A percentile compares a stretch with the other conserved stretches of the same genome.
phyloP scores from a whole-genome alignment of 306 rosid genomes.

The Vigna reflexopilosa region DNA sequence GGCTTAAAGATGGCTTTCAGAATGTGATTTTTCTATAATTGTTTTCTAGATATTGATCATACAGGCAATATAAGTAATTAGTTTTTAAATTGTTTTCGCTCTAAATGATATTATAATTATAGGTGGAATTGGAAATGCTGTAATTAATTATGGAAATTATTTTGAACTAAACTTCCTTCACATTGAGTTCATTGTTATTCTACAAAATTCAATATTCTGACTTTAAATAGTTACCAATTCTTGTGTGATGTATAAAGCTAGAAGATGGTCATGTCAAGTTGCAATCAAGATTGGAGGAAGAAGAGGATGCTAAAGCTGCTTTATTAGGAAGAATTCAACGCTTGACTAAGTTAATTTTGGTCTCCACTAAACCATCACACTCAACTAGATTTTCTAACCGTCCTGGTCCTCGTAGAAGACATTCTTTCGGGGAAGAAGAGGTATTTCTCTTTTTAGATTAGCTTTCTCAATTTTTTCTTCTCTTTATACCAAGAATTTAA shows the following conservation, averaged over 20 bases:
- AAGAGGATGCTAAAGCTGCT: conserved; percentile 98
- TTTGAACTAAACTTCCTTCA: conserved; percentile 22
- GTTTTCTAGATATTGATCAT: conserved; percentile 31
- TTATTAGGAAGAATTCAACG: conserved; percentile 94
- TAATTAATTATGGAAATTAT: conserved; percentile 18
- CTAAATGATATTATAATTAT: conserved; percentile 5
- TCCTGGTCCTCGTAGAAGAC: conserved; percentile 81
- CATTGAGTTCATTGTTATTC: conserved; percentile 32
- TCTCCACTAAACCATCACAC: conserved; percentile 82
- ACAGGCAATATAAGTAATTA: neutral
- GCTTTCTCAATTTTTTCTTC: neutral
- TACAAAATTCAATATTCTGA: conserved; percentile 40
- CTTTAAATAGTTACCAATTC: conserved; percentile 48
- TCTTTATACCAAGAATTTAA: conserved; percentile 16
- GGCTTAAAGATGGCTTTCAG: neutral
- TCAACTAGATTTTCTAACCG: conserved; percentile 76
- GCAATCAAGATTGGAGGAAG: conserved; percentile 97
- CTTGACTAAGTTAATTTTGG: conserved; percentile 94
- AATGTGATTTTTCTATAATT: conserved; percentile 13
- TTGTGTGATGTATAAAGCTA: conserved; percentile 68
- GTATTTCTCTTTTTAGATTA: conserved; percentile 41
- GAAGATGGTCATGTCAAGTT: conserved; percentile 94
- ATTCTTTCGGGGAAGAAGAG: conserved; percentile 94
- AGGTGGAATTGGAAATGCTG: conserved; percentile 15
- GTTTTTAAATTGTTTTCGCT: neutral